Percentiles rank a stretch among this genome's conserved stretches.
These are phyloP conservation scores for Phytopythium litorale DNA, from an alignment of 352 stramenopile genomes.

Conservation along the genomic window DNA sequence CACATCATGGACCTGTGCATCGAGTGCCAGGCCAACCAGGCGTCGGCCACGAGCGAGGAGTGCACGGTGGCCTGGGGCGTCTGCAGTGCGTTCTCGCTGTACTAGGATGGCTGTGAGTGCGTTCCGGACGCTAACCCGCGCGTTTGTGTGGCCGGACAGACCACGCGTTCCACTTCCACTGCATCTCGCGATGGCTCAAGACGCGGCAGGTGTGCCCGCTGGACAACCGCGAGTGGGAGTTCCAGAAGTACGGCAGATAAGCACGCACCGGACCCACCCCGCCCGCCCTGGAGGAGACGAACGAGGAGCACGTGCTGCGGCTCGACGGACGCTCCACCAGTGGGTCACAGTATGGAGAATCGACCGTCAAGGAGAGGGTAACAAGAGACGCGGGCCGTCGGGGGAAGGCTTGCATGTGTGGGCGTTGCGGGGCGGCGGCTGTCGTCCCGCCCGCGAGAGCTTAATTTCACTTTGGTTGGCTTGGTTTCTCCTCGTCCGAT, in stretches of 20 bases:
- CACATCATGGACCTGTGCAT: slow-evolving; percentile 99
- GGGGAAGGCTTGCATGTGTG: neutral
- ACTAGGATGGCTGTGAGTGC: neutral
- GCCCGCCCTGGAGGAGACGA: neutral
- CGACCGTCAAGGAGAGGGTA: neutral
- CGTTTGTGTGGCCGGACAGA: slow-evolving; percentile 44
- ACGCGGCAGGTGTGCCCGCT: slow-evolving; percentile 98
- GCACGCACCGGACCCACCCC: neutral
- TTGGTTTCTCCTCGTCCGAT: neutral
- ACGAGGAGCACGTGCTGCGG: neutral
- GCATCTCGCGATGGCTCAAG: slow-evolving; percentile 99
- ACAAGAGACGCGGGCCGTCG: neutral
- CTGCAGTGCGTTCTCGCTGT: slow-evolving; percentile 59
- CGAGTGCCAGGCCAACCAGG: slow-evolving; percentile 97
- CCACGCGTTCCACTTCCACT: slow-evolving; percentile 99
- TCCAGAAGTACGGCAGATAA: slow-evolving; percentile 96
- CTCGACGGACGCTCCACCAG: neutral
- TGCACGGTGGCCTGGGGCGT: slow-evolving; percentile 86
- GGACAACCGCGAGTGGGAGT: slow-evolving; percentile 99
- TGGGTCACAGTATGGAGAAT: neutral
- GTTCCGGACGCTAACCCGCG: neutral
- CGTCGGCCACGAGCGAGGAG: slow-evolving; percentile 84
- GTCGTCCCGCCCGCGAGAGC: neutral
- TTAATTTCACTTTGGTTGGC: slow-evolving; percentile 4
- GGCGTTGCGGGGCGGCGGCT: neutral